phyloP scores from a whole-genome alignment of 2,329 filamentous ascomycete species.

The Talaromyces sp. region DNA sequence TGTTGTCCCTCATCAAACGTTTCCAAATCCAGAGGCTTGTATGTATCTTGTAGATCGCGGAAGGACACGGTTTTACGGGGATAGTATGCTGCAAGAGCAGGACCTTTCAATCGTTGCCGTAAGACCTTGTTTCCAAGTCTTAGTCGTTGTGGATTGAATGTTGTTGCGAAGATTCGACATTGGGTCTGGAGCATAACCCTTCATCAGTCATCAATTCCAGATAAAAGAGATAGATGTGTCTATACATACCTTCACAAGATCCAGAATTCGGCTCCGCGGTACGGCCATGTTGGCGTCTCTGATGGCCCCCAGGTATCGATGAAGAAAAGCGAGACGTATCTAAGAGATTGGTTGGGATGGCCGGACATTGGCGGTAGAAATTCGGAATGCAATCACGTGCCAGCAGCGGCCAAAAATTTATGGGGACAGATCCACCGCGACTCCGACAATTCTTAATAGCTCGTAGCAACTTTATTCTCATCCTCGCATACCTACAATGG shows the following conservation, averaged over 20 bases:
- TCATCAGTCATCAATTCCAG: background rate
- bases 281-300: slow-evolving; percentile 14
- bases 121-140: slow-evolving; percentile 91
- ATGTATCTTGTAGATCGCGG: slow-evolving; percentile 69
- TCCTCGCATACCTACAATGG: slow-evolving; percentile 24
- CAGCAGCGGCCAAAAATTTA: background rate
- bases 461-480: background rate
- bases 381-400: slow-evolving; percentile 2
- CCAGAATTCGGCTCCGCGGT: slow-evolving; percentile 51
- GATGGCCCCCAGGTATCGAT: background rate
- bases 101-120: slow-evolving; percentile 82
- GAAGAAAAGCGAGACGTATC: background rate
- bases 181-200: slow-evolving; percentile 59
- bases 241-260: slow-evolving; percentile 71
- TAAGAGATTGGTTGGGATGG: background rate
- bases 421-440: background rate
- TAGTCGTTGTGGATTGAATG: slow-evolving; percentile 79
- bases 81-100: slow-evolving; percentile 82
- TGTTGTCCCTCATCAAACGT: slow-evolving; percentile 76
- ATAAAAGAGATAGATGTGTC: background rate
- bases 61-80: slow-evolving; percentile 71
- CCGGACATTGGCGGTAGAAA: background rate
- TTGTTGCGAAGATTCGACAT: slow-evolving; percentile 88
- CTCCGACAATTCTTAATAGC: background rate
- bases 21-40: slow-evolving; percentile 62